These are phyloP conservation scores for Carex parvula DNA, from an alignment of 176 grass and related monocot species.

Conservation along the genomic window DNA sequence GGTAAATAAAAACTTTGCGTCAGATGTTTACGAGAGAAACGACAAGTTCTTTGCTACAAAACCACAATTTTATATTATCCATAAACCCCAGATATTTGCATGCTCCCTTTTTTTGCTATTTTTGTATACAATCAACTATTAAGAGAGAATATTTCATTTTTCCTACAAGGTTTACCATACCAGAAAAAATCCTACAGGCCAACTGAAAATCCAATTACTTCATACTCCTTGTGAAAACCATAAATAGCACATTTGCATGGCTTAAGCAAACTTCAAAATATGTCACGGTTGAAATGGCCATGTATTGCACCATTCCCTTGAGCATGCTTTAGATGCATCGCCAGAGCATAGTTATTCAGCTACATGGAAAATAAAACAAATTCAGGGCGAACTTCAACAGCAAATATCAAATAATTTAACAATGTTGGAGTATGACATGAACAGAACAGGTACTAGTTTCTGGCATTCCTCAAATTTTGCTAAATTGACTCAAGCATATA, in stretches of 20 bases:
- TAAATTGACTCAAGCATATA: not conserved
- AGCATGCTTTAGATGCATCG: constrained; percentile 60
- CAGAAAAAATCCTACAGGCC: not conserved
- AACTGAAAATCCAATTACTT: not conserved
- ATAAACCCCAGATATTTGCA: too few species aligned
- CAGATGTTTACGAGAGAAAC: not conserved
- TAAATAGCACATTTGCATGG: constrained; percentile 10
- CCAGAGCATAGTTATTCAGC: constrained; percentile 62
- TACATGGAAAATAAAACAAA: constrained; percentile 21
- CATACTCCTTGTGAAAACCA: not conserved
- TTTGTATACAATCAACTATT: not conserved
- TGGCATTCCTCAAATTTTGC: not conserved
- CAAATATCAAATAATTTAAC: not conserved
- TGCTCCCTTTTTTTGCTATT: not conserved
- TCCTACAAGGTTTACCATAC: not conserved
- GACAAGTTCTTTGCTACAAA: not conserved
- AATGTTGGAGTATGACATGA: not conserved
- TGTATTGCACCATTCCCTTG: constrained; percentile 48
- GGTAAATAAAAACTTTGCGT: not conserved
- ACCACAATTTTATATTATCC: not conserved
- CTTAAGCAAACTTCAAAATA: constrained; percentile 33
- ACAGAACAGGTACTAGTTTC: not conserved
- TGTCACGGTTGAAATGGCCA: constrained; percentile 48
- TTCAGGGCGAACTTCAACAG: not conserved
- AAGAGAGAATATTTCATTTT: not conserved